phyloP scores from a whole-genome alignment of 768 basidiomycete species.

The Hydnum rufescens region DNA sequence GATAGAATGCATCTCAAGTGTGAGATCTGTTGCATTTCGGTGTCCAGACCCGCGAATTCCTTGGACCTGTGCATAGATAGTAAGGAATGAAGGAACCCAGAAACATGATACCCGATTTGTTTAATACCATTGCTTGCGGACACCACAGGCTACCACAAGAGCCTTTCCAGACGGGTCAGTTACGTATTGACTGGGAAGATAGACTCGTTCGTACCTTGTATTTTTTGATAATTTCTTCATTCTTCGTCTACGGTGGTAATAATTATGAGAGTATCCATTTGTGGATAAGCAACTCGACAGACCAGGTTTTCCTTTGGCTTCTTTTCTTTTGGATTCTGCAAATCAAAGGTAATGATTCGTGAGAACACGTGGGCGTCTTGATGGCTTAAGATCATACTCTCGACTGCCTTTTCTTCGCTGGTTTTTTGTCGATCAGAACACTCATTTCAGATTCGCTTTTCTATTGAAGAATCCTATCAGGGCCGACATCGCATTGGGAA shows the following conservation, averaged over 20 bases:
- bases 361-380: too few relatives aligned
- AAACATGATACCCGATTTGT: too few relatives aligned
- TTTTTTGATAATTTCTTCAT: constrained; percentile 54
- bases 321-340: constrained; percentile 8
- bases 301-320: too few relatives aligned
- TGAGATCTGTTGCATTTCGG: constrained; percentile 39
- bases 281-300: too few relatives aligned
- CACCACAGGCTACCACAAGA: constrained; percentile 52
- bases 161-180: constrained; percentile 24
- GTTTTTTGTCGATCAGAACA: constrained; percentile 15
- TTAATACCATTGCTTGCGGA: constrained; percentile 58
- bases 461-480: constrained; percentile 8
- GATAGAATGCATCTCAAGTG: constrained; percentile 42
- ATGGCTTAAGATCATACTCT: too few relatives aligned
- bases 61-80: constrained; percentile 18
- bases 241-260: constrained; percentile 21
- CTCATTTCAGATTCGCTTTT: constrained; percentile 43
- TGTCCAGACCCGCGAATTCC: constrained; percentile 40
- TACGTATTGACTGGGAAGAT: constrained; percentile 3
- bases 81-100: not conserved
- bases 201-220: constrained; percentile 34
- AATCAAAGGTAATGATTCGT: not conserved
- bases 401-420: constrained; percentile 15
- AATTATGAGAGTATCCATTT: constrained; percentile 13
- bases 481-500: too few relatives aligned